phyloP scores from a whole-genome alignment of 2,329 filamentous ascomycete species.

The Cucurbitaria berberidis region DNA sequence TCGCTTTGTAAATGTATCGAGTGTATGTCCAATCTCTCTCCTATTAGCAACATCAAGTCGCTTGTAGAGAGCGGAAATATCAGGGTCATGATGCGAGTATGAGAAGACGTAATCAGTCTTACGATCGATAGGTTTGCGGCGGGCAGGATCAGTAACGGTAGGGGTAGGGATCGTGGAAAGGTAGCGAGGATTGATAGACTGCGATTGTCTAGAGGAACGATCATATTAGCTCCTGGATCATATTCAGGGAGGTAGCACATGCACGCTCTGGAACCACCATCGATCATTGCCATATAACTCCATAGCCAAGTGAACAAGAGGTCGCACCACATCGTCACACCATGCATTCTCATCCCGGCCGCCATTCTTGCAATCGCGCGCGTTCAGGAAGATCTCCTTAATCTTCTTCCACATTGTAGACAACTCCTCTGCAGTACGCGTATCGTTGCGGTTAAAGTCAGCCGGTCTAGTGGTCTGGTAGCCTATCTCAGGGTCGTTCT shows the following conservation, averaged over 20 bases:
- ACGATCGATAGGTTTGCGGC: constrained; percentile 12
- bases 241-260: constrained; percentile 7
- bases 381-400: constrained; percentile 23
- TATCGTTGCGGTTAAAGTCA: constrained; percentile 15
- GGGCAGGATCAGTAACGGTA: constrained; percentile 7
- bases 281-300: constrained; percentile 16
- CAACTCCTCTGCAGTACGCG: constrained; percentile 14
- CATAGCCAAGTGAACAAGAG: constrained; percentile 24
- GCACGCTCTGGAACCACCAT: constrained; percentile 26
- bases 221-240: constrained; percentile 6
- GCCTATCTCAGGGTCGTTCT: constrained; percentile 19
- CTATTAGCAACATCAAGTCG: constrained; percentile 13
- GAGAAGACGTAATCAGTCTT: constrained; percentile 26
- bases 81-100: constrained; percentile 22
- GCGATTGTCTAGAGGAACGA: constrained; percentile 17
- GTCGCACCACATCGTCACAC: constrained; percentile 25
- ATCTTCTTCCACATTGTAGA: constrained; percentile 12
- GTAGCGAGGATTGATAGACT: constrained; percentile 22
- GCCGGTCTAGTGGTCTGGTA: constrained; percentile 18
- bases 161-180: constrained; percentile 17
- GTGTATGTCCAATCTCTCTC: constrained; percentile 13
- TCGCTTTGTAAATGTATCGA: constrained; percentile 20
- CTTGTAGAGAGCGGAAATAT: constrained; percentile 22
- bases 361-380: constrained; percentile 19
- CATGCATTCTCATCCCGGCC: constrained; percentile 25